Percentiles rank a stretch among this genome's conserved stretches.
phyloP scores from a whole-genome alignment of 192 early-diverging fungal genomes.

The Thamnidium elegans region DNA sequence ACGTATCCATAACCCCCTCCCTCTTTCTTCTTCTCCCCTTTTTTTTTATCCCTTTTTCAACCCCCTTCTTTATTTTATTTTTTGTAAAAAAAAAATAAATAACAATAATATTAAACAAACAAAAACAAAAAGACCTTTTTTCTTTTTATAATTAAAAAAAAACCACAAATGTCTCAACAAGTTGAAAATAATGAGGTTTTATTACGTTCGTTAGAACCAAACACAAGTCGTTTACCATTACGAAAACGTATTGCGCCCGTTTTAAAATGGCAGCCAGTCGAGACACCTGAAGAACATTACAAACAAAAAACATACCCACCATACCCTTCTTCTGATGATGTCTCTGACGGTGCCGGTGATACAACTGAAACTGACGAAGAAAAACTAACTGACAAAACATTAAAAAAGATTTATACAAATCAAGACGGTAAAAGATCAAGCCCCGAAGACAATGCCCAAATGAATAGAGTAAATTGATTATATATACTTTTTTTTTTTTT shows the following conservation, averaged over 20 bases:
- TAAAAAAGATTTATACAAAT: conserved; percentile 7
- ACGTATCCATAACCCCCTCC: no score
- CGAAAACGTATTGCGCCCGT: conserved; percentile 21
- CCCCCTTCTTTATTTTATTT: no score
- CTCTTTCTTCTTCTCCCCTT: not conserved
- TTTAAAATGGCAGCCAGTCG: conserved; percentile 25
- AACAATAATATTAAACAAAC: no score
- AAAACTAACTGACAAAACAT: not conserved
- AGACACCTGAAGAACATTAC: conserved; percentile 17
- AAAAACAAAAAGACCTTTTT: no score
- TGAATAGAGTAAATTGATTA: no score
- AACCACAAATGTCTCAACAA: no score
- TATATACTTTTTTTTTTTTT: no score
- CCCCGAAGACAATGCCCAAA: no score
- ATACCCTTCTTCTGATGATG: not conserved
- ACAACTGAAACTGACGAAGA: conserved; percentile 19
- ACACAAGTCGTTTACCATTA: conserved; percentile 16
- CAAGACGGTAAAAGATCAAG: conserved; percentile 6
- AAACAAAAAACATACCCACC: conserved; percentile 3
- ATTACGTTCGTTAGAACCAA: not conserved
- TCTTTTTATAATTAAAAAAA: no score
- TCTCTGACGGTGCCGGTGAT: conserved; percentile 9
- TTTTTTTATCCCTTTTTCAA: not conserved
- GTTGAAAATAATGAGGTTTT: no score
- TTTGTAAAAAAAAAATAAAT: no score